Conservation (phyloP, 495 filamentous ascomycete species). For the Penicillium cosmopolitanum region DNA sequence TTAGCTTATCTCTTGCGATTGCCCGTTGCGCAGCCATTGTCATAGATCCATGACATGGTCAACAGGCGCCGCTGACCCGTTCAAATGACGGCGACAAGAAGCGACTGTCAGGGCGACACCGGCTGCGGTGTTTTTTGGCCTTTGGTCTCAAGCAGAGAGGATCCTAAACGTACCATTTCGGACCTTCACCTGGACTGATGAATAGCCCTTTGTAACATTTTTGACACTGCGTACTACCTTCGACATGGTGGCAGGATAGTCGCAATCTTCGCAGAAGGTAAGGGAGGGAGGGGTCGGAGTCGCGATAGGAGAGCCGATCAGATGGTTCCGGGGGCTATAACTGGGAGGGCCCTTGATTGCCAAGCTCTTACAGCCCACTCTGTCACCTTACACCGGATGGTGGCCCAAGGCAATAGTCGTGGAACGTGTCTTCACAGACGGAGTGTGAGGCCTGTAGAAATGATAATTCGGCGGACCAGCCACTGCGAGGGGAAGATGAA, state of each 20-base stretch:
- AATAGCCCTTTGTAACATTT: constrained; percentile 99
- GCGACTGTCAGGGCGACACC: neutral
- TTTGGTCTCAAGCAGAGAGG: neutral
- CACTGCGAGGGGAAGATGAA: constrained; percentile 5
- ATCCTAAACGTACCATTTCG: constrained; percentile 81
- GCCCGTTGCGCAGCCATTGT: neutral
- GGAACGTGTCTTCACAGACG: constrained; percentile 14
- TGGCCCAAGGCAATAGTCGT: constrained; percentile 22
- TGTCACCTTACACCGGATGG: constrained; percentile 18
- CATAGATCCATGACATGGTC: neutral
- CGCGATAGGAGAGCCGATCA: constrained; percentile 17
- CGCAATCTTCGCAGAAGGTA: constrained; percentile 17
- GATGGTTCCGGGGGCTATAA: constrained; percentile 15
- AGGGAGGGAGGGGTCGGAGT: constrained; percentile 7
- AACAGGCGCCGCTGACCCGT: neutral
- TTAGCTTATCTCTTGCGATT: constrained; percentile 19
- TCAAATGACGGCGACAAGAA: constrained; percentile 13
- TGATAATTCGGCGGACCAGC: constrained; percentile 12
- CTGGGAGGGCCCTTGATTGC: constrained; percentile 9
- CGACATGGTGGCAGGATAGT: constrained; percentile 68
- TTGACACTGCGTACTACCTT: constrained; percentile 98
- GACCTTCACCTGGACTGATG: constrained; percentile 95
- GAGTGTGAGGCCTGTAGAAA: constrained; percentile 12
- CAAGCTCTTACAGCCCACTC: constrained; percentile 33
- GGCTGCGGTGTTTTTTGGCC: neutral